Evolutionary conservation across 2,329 filamentous ascomycete genomes (phyloP).

Genomic region (Talaromyces sp.): DNA sequence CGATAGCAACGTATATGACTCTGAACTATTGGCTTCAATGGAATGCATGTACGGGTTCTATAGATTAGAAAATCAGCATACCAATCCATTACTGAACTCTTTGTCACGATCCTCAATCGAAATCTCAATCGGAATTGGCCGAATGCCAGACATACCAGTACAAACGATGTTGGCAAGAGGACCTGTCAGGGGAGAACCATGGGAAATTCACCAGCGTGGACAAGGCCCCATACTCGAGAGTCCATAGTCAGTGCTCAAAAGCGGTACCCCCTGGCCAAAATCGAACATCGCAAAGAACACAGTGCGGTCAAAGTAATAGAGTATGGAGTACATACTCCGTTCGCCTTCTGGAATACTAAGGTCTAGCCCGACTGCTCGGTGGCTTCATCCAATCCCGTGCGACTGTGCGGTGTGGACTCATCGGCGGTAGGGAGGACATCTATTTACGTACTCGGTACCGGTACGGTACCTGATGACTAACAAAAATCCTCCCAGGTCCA

Average conservation of each 20-base stretch:
- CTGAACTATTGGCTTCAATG: neutral
- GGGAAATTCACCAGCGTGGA: neutral
- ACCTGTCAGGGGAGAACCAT: neutral
- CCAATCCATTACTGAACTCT: neutral
- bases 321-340: neutral
- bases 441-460: neutral
- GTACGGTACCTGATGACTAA: neutral
- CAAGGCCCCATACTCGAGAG: neutral
- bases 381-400: neutral
- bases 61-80: neutral
- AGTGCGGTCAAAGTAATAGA: neutral
- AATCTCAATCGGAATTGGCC: too few relatives aligned
- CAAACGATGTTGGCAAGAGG: too few relatives aligned
- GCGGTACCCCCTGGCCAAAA: neutral
- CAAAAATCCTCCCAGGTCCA: neutral
- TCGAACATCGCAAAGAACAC: too few relatives aligned
- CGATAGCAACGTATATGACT: neutral
- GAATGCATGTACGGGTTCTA: neutral
- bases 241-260: neutral
- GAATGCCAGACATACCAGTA: too few relatives aligned
- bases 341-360: constrained; percentile 11
- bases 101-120: too few relatives aligned
- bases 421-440: too few relatives aligned
- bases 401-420: neutral
- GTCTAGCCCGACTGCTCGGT: constrained; percentile 5